Conservation (phyloP, 192 early-diverging fungal species). For the Umbelopsis ramanniana region DNA sequence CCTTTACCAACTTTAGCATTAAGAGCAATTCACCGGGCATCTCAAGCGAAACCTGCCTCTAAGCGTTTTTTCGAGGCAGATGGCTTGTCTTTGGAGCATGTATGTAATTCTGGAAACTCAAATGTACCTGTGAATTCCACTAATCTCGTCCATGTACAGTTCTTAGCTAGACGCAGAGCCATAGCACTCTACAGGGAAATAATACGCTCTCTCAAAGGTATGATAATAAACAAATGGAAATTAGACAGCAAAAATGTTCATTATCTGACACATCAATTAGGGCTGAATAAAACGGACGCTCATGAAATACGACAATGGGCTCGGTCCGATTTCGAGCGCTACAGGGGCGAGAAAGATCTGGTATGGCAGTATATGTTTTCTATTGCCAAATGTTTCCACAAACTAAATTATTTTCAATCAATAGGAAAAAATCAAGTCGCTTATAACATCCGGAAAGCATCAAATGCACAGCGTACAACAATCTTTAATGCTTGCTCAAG, state of each 20-base stretch:
- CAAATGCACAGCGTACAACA: conserved; percentile 42
- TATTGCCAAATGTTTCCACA: too few relatives aligned
- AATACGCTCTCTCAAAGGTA: conserved; percentile 40
- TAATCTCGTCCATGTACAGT: conserved; percentile 21
- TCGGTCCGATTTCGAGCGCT: conserved; percentile 53
- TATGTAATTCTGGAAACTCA: conserved; percentile 1
- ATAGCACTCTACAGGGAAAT: conserved; percentile 42
- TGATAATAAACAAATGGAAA: background rate
- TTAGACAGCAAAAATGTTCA: background rate
- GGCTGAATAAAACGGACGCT: conserved; percentile 41
- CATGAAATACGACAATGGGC: conserved; percentile 47
- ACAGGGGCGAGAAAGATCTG: conserved; percentile 41
- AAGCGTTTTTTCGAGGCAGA: conserved; percentile 33
- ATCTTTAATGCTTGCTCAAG: conserved; percentile 36
- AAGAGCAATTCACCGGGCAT: background rate
- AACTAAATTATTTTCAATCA: background rate
- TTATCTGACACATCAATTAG: conserved; percentile 20
- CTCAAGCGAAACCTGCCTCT: background rate
- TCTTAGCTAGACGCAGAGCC: conserved; percentile 32
- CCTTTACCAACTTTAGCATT: background rate
- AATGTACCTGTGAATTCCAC: background rate
- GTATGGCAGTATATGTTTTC: conserved; percentile 28
- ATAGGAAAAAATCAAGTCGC: conserved; percentile 38
- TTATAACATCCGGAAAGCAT: conserved; percentile 38
- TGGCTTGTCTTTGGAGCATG: conserved; percentile 36